A percentile compares a stretch with the other conserved stretches of the same genome.
Conservation (phyloP, 129 eudicot species). For the Logfia minima region DNA sequence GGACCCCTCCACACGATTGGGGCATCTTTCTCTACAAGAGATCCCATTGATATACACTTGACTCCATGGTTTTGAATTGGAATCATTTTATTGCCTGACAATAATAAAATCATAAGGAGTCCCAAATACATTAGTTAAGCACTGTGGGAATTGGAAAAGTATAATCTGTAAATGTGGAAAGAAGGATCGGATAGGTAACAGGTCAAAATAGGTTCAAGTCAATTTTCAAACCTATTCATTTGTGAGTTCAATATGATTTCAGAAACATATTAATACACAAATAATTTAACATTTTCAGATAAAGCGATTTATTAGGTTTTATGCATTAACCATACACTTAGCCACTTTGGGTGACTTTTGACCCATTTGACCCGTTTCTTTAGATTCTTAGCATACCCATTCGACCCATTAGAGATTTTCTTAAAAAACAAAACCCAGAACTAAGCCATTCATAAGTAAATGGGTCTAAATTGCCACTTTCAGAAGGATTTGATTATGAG, state of each 20-base stretch:
- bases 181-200: neutral
- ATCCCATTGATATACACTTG: conserved; percentile 96
- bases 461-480: neutral
- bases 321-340: neutral
- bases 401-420: neutral
- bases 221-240: too few relatives aligned
- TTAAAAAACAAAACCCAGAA: too few relatives aligned
- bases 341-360: neutral
- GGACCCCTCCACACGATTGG: conserved; percentile 99
- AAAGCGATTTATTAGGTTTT: neutral
- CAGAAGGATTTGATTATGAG: neutral
- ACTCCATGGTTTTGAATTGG: conserved; percentile 93
- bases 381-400: neutral
- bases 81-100: conserved; percentile 78
- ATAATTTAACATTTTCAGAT: neutral
- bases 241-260: neutral
- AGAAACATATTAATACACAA: neutral
- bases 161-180: neutral
- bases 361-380: neutral
- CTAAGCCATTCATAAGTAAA: too few relatives aligned
- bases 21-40: conserved; percentile 88
- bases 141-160: neutral
- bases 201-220: neutral
- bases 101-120: neutral
- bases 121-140: neutral